phyloP scores from a whole-genome alignment of 2,329 filamentous ascomycete species.

The Aspergillus sp. region DNA sequence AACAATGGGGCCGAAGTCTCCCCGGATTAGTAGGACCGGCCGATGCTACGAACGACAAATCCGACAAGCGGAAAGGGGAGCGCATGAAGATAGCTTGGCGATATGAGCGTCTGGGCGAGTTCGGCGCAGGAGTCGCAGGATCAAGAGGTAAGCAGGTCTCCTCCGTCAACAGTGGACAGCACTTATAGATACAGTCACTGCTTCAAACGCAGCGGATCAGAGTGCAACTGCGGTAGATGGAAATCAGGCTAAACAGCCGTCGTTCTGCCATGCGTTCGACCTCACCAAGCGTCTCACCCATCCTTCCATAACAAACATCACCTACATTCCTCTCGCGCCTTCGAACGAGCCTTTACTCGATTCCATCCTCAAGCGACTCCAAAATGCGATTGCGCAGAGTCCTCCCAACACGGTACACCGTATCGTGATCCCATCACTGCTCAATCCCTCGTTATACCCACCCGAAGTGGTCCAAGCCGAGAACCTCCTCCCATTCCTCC shows the following conservation, averaged over 20 bases:
- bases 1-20: slow-evolving; percentile 78
- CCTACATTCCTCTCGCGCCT: slow-evolving; percentile 50
- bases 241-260: slow-evolving; percentile 23
- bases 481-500: slow-evolving; percentile 76
- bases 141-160: slow-evolving; percentile 57
- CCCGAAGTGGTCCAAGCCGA: slow-evolving; percentile 67
- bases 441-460: slow-evolving; percentile 83
- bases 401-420: slow-evolving; percentile 68
- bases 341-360: slow-evolving; percentile 57
- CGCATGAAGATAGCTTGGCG: slow-evolving; percentile 99
- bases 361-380: slow-evolving; percentile 61
- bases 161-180: slow-evolving; percentile 2
- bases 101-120: slow-evolving; percentile 80
- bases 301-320: slow-evolving; percentile 52
- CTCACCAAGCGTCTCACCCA: slow-evolving; percentile 64
- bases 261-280: slow-evolving; percentile 74
- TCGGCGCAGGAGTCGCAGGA: slow-evolving; percentile 54
- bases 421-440: slow-evolving; percentile 76
- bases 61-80: slow-evolving; percentile 52
- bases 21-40: slow-evolving; percentile 66
- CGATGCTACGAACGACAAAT: slow-evolving; percentile 45
- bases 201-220: slow-evolving; percentile 35
- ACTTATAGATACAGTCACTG: slow-evolving; percentile 27
- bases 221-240: slow-evolving; percentile 39
- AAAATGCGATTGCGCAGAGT: slow-evolving; percentile 56